A percentile compares a stretch with the other conserved stretches of the same genome.
Conservation (phyloP, 2,329 filamentous ascomycete genomes). For the Plectosphaerella sp. region DNA sequence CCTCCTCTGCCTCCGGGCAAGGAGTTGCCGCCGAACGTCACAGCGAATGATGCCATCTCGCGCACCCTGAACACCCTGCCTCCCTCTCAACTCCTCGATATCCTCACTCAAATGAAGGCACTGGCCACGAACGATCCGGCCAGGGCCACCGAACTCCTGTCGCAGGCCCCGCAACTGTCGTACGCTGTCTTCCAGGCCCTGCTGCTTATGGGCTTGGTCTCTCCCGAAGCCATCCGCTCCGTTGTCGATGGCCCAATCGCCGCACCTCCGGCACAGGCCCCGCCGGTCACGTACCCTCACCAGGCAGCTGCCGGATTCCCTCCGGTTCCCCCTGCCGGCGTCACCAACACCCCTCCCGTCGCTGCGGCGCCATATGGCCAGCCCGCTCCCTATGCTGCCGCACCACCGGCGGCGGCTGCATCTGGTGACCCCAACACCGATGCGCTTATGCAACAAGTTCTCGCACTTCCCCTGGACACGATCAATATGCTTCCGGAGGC, state of each 20-base stretch:
- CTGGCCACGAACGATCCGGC: conserved; percentile 77
- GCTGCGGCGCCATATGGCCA: conserved; percentile 36
- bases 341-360: conserved; percentile 45
- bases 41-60: conserved; percentile 86
- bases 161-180: conserved; percentile 84
- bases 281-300: conserved; percentile 12
- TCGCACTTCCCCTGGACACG: conserved; percentile 73
- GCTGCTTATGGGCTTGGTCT: conserved; percentile 87
- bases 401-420: conserved; percentile 23
- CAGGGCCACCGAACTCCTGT: conserved; percentile 79
- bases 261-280: conserved; percentile 18
- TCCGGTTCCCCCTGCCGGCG: conserved; percentile 20
- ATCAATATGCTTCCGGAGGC: conserved; percentile 75
- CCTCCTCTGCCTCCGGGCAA: conserved; percentile 81
- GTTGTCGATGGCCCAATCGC: conserved; percentile 60
- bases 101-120: conserved; percentile 90
- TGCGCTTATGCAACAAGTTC: conserved; percentile 73
- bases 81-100: conserved; percentile 84
- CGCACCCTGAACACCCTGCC: conserved; percentile 84
- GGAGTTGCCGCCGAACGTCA: conserved; percentile 77
- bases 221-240: conserved; percentile 73
- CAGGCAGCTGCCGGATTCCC: conserved; percentile 26
- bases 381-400: conserved; percentile 28
- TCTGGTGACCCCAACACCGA: conserved; percentile 55
- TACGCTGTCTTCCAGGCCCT: conserved; percentile 95